Evolutionary conservation across 2,329 filamentous ascomycete genomes (phyloP), one percentile per base, ranked within the genome.

Genomic region (Botrytis sinoallii): DNA sequence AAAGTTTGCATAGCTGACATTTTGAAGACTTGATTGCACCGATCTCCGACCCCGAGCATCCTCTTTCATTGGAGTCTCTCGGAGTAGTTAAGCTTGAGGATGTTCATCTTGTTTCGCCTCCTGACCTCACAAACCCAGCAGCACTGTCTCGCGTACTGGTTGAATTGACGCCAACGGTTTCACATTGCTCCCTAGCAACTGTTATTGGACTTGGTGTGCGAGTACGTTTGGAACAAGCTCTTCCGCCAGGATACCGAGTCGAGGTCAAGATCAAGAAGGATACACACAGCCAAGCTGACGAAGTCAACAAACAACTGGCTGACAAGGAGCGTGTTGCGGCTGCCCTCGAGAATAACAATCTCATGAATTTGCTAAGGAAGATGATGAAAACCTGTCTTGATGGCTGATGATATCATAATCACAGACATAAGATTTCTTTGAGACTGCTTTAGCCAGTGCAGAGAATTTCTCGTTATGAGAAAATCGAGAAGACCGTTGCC

Each of bases 301-400:
- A 97, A 82, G 94, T 98, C 70, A 98, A 97, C 84, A 98, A 98
- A 86, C 96, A 99, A 84, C 85, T 99, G 61, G 93, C 91, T 48
- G 96, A 99, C 84, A 99, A 98, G 86, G 96, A 99, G 85, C 88
- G 96, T 75, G 96, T 99, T 63, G 95, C 95, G 1, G 96, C 96
- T 16, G 96, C 96, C 10, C 85, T 98, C 78, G 96, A 98, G 83
- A 99, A 99, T 81, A 93, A 93, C 73, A 97, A 93, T 1, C 85
- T 99, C 75, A 94, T 93, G 86, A 91, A 91, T 59, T 93, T 98
- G 46, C 86, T 99, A 76, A 90, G 93, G 81, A 97, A 96, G 84
- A 98, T 99, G 96, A 87, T 98, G 76, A 91, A 93, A 81, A 95
- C 92, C 2, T 97, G 94, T 65, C 70, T 76, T 25, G 76, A 76